Conservation (phyloP, 108 stramenopile species). For the Skeletonema menzelii region DNA sequence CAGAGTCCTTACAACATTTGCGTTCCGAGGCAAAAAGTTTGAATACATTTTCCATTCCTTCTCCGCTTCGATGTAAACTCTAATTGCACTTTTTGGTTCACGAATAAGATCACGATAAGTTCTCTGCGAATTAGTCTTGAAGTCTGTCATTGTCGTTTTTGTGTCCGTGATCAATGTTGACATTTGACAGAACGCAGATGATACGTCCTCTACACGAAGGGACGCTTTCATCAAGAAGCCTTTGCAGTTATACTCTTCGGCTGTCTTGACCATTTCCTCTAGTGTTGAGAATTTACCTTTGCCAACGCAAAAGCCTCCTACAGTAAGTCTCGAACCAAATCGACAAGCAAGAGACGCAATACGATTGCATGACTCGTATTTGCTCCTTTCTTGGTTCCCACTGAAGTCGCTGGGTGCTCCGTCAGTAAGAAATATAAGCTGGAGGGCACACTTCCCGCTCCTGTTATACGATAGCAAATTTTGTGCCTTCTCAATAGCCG, state of each 20-base stretch:
- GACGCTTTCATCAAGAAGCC: slow-evolving; percentile 35
- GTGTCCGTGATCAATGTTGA: slow-evolving; percentile 12
- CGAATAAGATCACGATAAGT: slow-evolving; percentile 23
- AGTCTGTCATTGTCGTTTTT: slow-evolving; percentile 28
- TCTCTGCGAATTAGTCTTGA: slow-evolving; percentile 34
- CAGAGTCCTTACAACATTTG: slow-evolving; percentile 1
- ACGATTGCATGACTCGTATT: slow-evolving; percentile 23
- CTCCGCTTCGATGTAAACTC: slow-evolving; percentile 5
- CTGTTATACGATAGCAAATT: slow-evolving; percentile 18
- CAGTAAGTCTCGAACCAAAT: slow-evolving; percentile 53
- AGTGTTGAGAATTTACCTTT: slow-evolving; percentile 28
- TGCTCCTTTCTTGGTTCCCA: not conserved
- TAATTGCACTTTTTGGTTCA: slow-evolving; percentile 16
- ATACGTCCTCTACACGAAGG: slow-evolving; percentile 40
- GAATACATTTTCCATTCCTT: slow-evolving; percentile 4
- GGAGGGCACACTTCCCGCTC: slow-evolving; percentile 38
- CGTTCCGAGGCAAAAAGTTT: not conserved
- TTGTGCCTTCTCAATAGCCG: slow-evolving; percentile 44
- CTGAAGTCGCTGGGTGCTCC: slow-evolving; percentile 48
- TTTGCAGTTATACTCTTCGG: slow-evolving; percentile 37
- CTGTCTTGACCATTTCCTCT: slow-evolving; percentile 25
- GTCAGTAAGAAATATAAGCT: slow-evolving; percentile 54
- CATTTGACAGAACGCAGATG: slow-evolving; percentile 41
- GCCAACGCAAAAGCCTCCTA: slow-evolving; percentile 46
- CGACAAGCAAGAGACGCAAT: slow-evolving; percentile 38